Evolutionary conservation across 805 yeast genomes (phyloP).

Genomic region (Teunomyces barrocoloradensis): DNA sequence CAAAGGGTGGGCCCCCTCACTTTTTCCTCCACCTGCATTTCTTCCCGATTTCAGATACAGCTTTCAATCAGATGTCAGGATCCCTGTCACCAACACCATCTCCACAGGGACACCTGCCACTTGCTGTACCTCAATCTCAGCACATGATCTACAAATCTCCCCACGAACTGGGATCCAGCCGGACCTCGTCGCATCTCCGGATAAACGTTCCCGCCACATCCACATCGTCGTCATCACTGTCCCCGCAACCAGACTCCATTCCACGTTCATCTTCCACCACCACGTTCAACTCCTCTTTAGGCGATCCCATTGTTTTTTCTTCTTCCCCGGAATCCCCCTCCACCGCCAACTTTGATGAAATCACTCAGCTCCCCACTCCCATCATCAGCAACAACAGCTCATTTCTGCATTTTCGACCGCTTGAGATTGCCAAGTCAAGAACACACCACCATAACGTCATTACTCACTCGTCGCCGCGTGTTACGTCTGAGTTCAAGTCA

Average conservation of each 20-base stretch:
- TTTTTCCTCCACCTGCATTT: not conserved
- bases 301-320: slow-evolving; percentile 6
- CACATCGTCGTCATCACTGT: not conserved
- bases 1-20: not conserved
- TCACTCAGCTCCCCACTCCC: slow-evolving; percentile 49
- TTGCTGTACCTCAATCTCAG: not conserved
- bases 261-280: not conserved
- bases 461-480: slow-evolving; percentile 16
- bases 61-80: not conserved
- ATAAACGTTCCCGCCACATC: not conserved
- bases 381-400: slow-evolving; percentile 13
- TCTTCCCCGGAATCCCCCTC: slow-evolving; percentile 12
- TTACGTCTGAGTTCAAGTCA: slow-evolving; percentile 39
- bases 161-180: not conserved
- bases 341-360: slow-evolving; percentile 22
- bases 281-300: not conserved
- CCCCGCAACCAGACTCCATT: not conserved
- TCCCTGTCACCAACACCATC: slow-evolving; percentile 1
- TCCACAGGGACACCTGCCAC: not conserved
- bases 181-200: not conserved
- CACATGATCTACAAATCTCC: not conserved
- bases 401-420: slow-evolving; percentile 2
- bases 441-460: not conserved
- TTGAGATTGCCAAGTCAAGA: slow-evolving; percentile 6
- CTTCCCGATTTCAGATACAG: not conserved